Base-by-base conservation (phyloP, 805 yeast species). In the Yarrowia sp. region DNA sequence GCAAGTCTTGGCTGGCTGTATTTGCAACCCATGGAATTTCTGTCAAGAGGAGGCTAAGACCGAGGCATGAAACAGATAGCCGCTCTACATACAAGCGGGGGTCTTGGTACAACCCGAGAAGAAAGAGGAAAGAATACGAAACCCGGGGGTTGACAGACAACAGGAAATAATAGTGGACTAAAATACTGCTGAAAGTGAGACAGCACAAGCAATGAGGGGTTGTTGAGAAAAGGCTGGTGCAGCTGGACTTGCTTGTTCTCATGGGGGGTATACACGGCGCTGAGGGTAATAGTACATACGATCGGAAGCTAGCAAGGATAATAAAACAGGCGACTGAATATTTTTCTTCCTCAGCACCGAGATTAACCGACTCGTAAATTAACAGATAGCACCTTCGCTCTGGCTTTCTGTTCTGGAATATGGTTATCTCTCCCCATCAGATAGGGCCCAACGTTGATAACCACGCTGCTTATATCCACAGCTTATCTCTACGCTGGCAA, bases 341-440 rank as follows among this genome's bases (percentile, higher is more conserved):
- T 16, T 16, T 16, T 5, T 6, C 13, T 9, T 14, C 38, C 32
- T 29, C n/a, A n/a, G n/a, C n/a, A n/a, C n/a, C n/a, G n/a, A n/a
- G n/a, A n/a, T n/a, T n/a, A n/a, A n/a, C n/a, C n/a, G n/a, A n/a
- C n/a, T 31, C 35, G 16, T 13, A 12, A 31, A 14, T 31, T 31
- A 31, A 7, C 22, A 25, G 51, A 44, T 44, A 44, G 22, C 47
- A 42, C 19, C n/a, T n/a, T 42, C 47, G 33, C 49, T 44, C 49
- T 2, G 16, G 10, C 51, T 27, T 44, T 25, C 33, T 44, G n/a
- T n/a, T n/a, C n/a, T n/a, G n/a, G 16, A 24, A 27, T 27, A 44
- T 44, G 51, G 51, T 44, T 44, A 44, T 44, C 51, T 44, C 8
- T n/a, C n/a, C n/a, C 35, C 24, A 29, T 44, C 35, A 27, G 35